Evolutionary conservation across 2,329 filamentous ascomycete genomes (phyloP), one percentile per base, ranked within the genome.

Genomic region (Hortaea sp.): DNA sequence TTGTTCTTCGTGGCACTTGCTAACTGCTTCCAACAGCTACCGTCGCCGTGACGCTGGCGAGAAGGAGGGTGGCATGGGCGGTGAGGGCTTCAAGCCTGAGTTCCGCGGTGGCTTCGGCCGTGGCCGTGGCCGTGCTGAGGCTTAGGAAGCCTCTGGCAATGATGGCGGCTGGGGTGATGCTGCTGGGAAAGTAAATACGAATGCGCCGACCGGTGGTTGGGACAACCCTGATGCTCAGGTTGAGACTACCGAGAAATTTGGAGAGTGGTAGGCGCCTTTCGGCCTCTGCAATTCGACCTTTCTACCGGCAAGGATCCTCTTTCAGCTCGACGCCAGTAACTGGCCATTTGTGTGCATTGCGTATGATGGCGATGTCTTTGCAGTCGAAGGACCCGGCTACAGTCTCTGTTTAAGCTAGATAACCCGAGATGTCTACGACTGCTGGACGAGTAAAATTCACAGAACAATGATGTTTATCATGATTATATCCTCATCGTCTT

Each of bases 61-160:
- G 13, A 94, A 94, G 82, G 88, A 94, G 77, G 87, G 87, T 66
- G 86, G 83, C 78, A 53, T 52, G 52, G 86, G 88, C 69, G 85
- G 88, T 66, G 85, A 86, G 74, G 86, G 88, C 73, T 95, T 92
- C 72, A 83, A 84, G 75, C 88, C 88, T 69, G 81, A 84, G 71
- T 95, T 95, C 60, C 59, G 58, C 56, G 57, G 82, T 84, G 73
- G 81, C 79, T 72, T 62, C 52, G 55, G 45, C 34, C 46, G 49
- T 52, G 88, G 88, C 69, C 86, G 88, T 82, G 88, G 87, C 72
- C 84, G 86, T 77, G 84, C 84, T 66, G 81, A 35, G 47, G 60
- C 84, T 62, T 63, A 64, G 57, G 55, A 51, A 42, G 53, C 45
- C 42, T 50, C 47, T 40, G 44, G 43, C 38, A 46, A 38, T 12